Percentiles rank a stretch among this genome's conserved stretches.
These are phyloP conservation scores for Tetracentron sinense DNA, from an alignment of 164 flowering plant species.

Conservation along the genomic window DNA sequence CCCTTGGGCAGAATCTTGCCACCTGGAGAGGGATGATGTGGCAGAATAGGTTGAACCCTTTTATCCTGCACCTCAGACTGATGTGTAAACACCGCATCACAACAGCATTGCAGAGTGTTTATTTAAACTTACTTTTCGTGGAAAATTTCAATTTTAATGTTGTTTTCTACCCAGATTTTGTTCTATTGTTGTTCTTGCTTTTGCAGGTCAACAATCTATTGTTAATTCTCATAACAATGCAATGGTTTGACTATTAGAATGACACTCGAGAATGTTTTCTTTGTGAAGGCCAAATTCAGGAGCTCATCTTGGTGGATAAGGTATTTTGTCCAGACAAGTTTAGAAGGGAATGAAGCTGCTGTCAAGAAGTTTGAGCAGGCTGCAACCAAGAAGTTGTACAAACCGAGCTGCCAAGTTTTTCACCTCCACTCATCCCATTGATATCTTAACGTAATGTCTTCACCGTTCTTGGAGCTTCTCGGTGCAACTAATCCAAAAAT, in stretches of 20 bases:
- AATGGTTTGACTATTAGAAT: neutral
- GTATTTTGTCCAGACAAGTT: conserved; percentile 61
- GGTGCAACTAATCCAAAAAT: neutral
- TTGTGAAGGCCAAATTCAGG: conserved; percentile 74
- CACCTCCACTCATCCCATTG: conserved; percentile 67
- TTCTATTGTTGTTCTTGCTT: too few species aligned
- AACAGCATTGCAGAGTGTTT: too few species aligned
- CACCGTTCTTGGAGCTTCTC: neutral
- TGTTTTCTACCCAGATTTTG: too few species aligned
- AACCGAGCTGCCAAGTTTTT: conserved; percentile 80
- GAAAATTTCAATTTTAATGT: too few species aligned
- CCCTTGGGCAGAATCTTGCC: too few species aligned
- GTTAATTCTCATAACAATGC: too few species aligned
- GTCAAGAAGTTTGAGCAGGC: conserved; percentile 81
- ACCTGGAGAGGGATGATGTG: too few species aligned
- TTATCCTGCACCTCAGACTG: too few species aligned
- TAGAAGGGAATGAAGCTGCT: conserved; percentile 70
- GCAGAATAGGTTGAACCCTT: too few species aligned
- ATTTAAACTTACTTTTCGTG: too few species aligned
- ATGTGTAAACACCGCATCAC: too few species aligned
- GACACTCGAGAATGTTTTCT: conserved; percentile 3
- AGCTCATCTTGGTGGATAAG: conserved; percentile 87
- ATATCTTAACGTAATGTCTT: conserved; percentile 6
- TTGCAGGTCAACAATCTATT: too few species aligned
- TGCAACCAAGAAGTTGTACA: conserved; percentile 52